Conservation (phyloP, 2,329 filamentous ascomycete species). For the Dichotomopilus funicola region DNA sequence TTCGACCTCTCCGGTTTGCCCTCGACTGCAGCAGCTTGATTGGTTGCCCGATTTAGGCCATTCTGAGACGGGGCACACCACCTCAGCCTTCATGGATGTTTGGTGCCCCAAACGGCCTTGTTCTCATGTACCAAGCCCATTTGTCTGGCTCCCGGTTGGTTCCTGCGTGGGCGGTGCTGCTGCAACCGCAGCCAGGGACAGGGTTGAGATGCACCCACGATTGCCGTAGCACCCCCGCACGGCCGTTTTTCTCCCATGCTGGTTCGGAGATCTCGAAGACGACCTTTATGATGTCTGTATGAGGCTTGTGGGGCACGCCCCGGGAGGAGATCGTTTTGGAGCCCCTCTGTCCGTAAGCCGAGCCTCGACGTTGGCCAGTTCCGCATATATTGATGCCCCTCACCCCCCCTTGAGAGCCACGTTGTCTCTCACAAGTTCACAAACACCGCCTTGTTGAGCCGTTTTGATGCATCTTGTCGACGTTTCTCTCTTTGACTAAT, state of each 20-base stretch:
- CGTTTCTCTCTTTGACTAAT: too few species aligned
- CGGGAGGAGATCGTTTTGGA: background rate
- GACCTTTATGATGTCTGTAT: background rate
- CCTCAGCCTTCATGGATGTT: conserved; percentile 2
- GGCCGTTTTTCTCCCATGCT: conserved; percentile 8
- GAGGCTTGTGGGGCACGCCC: background rate
- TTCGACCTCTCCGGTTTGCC: too few species aligned
- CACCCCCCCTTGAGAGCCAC: too few species aligned
- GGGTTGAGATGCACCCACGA: background rate
- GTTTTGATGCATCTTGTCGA: too few species aligned
- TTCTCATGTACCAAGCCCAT: background rate
- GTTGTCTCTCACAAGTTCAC: too few species aligned
- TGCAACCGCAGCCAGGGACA: background rate
- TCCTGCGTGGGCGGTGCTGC: conserved; percentile 10
- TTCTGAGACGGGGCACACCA: background rate
- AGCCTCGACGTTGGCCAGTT: conserved; percentile 1
- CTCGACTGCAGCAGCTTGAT: too few species aligned
- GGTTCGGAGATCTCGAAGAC: conserved; percentile 3
- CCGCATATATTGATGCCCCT: too few species aligned
- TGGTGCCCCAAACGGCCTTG: conserved; percentile 2
- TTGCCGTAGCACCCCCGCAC: conserved; percentile 6
- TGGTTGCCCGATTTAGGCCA: background rate
- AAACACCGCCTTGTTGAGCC: too few species aligned
- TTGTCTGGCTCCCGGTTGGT: conserved; percentile 3
- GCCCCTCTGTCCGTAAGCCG: conserved; percentile 8